phyloP scores from a whole-genome alignment of 2,329 filamentous ascomycete species.

The Ceratocystis huliohia region DNA sequence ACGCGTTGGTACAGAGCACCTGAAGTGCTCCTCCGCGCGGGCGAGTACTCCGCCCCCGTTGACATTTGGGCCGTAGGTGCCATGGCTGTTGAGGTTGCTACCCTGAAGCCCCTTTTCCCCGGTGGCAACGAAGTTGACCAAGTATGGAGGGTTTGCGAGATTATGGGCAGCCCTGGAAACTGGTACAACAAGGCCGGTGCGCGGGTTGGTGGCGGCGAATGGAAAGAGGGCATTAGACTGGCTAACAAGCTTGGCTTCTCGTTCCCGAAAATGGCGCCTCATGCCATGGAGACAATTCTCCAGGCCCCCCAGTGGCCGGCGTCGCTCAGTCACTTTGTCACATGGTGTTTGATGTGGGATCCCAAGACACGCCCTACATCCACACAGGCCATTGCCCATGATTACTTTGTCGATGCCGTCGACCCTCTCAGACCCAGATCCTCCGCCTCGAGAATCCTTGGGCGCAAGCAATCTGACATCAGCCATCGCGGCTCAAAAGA shows the following conservation, averaged over 20 bases:
- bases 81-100: conserved; percentile 97
- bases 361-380: conserved; percentile 85
- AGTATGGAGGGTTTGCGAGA: conserved; percentile 96
- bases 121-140: conserved; percentile 98
- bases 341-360: conserved; percentile 99
- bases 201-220: conserved; percentile 87
- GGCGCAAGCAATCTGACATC: conserved; percentile 81
- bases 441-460: conserved; percentile 68
- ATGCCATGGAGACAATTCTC: conserved; percentile 88
- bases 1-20: conserved; percentile 97
- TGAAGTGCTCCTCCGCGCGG: conserved; percentile 82
- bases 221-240: conserved; percentile 85
- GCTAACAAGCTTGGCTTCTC: conserved; percentile 96
- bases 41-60: conserved; percentile 92
- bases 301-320: conserved; percentile 83
- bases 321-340: conserved; percentile 82
- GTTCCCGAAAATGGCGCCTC: conserved; percentile 98
- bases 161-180: conserved; percentile 96
- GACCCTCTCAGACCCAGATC: conserved; percentile 90
- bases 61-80: conserved; percentile 98
- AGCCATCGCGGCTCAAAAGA: conserved; percentile 56
- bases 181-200: conserved; percentile 90
- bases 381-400: conserved; percentile 83
- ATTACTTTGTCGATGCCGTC: conserved; percentile 85
- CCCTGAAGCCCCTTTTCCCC: conserved; percentile 89